Conservation (phyloP, 257 asterid species). For the Verbascum thapsus region DNA sequence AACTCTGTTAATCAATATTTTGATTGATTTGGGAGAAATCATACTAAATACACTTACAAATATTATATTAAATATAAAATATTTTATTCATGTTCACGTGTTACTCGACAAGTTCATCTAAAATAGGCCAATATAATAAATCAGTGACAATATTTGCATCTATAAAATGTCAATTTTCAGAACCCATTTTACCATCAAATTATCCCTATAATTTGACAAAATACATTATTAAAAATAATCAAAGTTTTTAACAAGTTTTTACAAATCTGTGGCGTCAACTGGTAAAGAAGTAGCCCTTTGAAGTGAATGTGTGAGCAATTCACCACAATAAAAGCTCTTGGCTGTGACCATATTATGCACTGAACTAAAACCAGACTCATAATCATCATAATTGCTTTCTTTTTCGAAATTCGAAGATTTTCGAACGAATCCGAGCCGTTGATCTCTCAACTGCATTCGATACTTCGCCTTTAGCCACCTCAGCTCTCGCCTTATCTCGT, state of each 20-base stretch:
- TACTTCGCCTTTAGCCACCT: slow-evolving; percentile 77
- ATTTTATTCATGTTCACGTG: too few relatives aligned
- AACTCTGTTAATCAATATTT: too few relatives aligned
- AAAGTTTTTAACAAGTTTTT: not conserved
- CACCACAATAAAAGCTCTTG: slow-evolving; percentile 36
- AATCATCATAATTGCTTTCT: slow-evolving; percentile 18
- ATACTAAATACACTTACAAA: too few relatives aligned
- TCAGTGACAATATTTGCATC: too few relatives aligned
- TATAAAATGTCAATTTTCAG: too few relatives aligned
- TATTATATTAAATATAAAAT: too few relatives aligned
- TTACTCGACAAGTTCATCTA: too few relatives aligned
- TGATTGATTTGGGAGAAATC: too few relatives aligned
- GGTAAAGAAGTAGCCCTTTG: slow-evolving; percentile 61
- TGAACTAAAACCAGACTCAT: slow-evolving; percentile 40
- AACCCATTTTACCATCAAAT: too few relatives aligned
- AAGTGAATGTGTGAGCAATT: slow-evolving; percentile 50
- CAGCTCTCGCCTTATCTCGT: slow-evolving; percentile 56
- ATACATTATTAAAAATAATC: not conserved
- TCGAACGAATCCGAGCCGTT: slow-evolving; percentile 37
- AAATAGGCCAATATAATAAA: too few relatives aligned
- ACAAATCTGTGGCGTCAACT: slow-evolving; percentile 62
- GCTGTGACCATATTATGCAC: slow-evolving; percentile 38
- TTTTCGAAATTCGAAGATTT: slow-evolving; percentile 27
- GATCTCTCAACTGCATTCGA: slow-evolving; percentile 56
- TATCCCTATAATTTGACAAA: not conserved